These are phyloP conservation scores for Yamadazyma jaroonii DNA, from an alignment of 1,139 yeast species.

Conservation along the genomic window DNA sequence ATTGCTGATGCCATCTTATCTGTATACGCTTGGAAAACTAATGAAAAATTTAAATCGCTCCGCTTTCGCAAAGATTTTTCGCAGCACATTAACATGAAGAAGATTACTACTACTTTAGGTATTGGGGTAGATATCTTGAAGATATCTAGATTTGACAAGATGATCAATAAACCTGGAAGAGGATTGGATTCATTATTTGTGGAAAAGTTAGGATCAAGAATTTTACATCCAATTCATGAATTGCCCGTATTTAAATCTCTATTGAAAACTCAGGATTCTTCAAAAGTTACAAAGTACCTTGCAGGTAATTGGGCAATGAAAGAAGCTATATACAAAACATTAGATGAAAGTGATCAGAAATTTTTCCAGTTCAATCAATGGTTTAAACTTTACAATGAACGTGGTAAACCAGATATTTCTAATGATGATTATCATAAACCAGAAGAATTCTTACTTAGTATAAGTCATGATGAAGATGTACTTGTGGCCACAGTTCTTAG, in stretches of 20 bases:
- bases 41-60: not conserved
- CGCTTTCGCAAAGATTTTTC: not conserved
- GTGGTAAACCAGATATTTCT: constrained; percentile 40
- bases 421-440: constrained; percentile 25
- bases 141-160: constrained; percentile 44
- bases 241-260: constrained; percentile 30
- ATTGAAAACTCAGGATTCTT: constrained; percentile 13
- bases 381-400: constrained; percentile 43
- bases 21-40: not conserved
- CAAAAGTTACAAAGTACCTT: constrained; percentile 31
- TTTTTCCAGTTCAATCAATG: constrained; percentile 58
- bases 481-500: constrained; percentile 52
- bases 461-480: constrained; percentile 66
- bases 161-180: constrained; percentile 28
- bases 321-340: constrained; percentile 69
- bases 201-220: constrained; percentile 41
- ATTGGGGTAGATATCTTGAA: constrained; percentile 65
- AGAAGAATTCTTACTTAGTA: constrained; percentile 53
- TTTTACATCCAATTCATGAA: constrained; percentile 50
- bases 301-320: constrained; percentile 74
- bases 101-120: constrained; percentile 28
- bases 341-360: constrained; percentile 48
- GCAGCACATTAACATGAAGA: constrained; percentile 8
- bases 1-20: constrained; percentile 77
- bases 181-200: constrained; percentile 23